Evolutionary conservation across 352 stramenopile genomes (phyloP), one percentile per base, ranked within the genome.

Genomic region (Phytophthora pseudosyringae): DNA sequence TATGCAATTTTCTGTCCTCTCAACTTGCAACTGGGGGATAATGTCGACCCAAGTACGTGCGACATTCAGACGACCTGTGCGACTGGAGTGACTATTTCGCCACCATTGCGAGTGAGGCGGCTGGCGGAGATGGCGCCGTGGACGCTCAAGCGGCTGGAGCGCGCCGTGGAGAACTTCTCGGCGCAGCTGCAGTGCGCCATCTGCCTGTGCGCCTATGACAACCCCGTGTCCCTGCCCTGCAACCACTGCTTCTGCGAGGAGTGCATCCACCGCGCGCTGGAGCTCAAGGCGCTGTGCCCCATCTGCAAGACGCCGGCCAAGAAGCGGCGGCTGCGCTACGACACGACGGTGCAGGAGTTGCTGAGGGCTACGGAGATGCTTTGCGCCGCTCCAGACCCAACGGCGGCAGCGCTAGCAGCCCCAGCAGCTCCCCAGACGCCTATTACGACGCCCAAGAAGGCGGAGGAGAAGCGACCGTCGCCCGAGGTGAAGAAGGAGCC

Each of bases 211-310:
- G 71, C 80, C 35, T 92, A 93, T 67, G 71, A 77, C 6, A 78
- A 64, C 31, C 84, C 88, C 26, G 75, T 83, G 33, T 94, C 88
- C 9, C 62, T 96, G 64, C 88, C 88, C 15, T 96, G 88, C 64
- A 92, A 94, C 62, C 88, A 96, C 73, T 93, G 81, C 67, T 96
- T 94, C 67, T 96, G 88, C 52, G 81, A 93, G 56, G 83, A 93
- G 57, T 96, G 88, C 70, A 96, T 96, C 70, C 77, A 93, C 61
- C 84, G 84, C 50, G 83, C 86, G 39, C 69, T 96, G 12, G 81
- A 91, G 63, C 81, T 94, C 63, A 93, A 92, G 63, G 55, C 80
- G 15, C 55, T 81, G 45, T 96, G 88, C 45, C 88, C 88, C 6
- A 94, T 96, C 53, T 96, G 88, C 77, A 96, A 94, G 71, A 68